A percentile compares a stretch with the other conserved stretches of the same genome.
Conservation (phyloP, 768 basidiomycete genomes). For the Termitomyces sp. region DNA sequence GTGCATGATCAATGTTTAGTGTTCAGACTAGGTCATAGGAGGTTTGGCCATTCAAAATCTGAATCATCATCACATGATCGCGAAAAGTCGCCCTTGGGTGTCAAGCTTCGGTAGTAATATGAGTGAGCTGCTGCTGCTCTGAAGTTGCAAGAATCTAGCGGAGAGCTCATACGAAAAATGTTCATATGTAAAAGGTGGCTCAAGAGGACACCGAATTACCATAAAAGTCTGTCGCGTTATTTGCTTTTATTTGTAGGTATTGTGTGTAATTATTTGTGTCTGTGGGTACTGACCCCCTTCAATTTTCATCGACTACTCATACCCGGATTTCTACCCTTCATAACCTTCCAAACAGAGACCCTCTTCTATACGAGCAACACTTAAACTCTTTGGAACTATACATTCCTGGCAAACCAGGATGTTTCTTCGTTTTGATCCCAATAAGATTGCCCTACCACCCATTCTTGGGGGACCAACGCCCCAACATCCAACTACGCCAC, state of each 20-base stretch:
- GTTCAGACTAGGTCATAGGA: not conserved
- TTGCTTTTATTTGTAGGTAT: not conserved
- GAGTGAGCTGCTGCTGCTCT: too few relatives aligned
- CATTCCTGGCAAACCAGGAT: not conserved
- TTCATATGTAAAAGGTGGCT: too few relatives aligned
- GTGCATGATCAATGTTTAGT: not conserved
- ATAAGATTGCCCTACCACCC: slow-evolving; percentile 14
- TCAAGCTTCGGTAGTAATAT: too few relatives aligned
- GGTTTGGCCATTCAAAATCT: not conserved
- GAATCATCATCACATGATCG: not conserved
- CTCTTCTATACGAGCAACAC: not conserved
- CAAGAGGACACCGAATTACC: not conserved
- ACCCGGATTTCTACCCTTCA: not conserved
- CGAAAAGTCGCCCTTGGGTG: too few relatives aligned
- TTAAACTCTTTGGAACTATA: not conserved
- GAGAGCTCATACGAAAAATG: too few relatives aligned
- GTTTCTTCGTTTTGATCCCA: slow-evolving; percentile 17
- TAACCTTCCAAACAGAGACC: not conserved
- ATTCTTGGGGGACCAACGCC: slow-evolving; percentile 16
- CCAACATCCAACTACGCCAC: slow-evolving; percentile 7
- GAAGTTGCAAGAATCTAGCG: too few relatives aligned
- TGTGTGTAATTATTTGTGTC: too few relatives aligned
- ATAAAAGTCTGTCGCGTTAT: not conserved
- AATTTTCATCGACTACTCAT: not conserved
- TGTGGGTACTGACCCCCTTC: not conserved